These are phyloP conservation scores for Coleophoma cylindrospora DNA, from an alignment of 2,329 filamentous ascomycete species.

Conservation along the genomic window DNA sequence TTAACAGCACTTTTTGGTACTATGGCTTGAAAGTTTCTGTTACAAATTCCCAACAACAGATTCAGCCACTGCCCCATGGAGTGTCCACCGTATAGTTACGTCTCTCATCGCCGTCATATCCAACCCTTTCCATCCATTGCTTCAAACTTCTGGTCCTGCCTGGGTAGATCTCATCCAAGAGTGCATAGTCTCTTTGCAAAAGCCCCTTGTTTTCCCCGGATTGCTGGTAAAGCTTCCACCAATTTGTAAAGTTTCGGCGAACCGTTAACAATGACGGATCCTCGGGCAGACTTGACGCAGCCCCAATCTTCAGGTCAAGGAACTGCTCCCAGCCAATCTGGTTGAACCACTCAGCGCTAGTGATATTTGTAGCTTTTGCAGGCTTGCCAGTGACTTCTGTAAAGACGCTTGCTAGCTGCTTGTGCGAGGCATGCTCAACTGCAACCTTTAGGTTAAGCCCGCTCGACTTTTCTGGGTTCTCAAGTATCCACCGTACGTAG, in stretches of 20 bases:
- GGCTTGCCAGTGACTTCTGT: conserved; percentile 12
- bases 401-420: conserved; percentile 9
- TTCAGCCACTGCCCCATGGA: too few relatives aligned
- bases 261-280: conserved; percentile 11
- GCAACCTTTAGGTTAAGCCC: conserved; percentile 21
- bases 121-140: conserved; percentile 16
- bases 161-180: conserved; percentile 18
- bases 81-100: too few relatives aligned
- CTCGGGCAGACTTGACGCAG: conserved; percentile 8
- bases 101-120: neutral
- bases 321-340: conserved; percentile 2
- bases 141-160: conserved; percentile 12
- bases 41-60: too few relatives aligned
- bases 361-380: conserved; percentile 12
- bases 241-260: conserved; percentile 16
- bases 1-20: too few relatives aligned
- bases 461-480: conserved; percentile 13
- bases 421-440: conserved; percentile 17
- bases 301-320: conserved; percentile 10
- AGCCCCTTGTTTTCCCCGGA: conserved; percentile 6
- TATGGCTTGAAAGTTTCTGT: too few relatives aligned
- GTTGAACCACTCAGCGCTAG: conserved; percentile 13
- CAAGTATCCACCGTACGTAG: conserved; percentile 22
- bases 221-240: conserved; percentile 15
- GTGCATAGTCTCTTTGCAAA: conserved; percentile 7